Conservation (phyloP, 495 filamentous ascomycete genomes). For the Eremomyces bilateralis region DNA sequence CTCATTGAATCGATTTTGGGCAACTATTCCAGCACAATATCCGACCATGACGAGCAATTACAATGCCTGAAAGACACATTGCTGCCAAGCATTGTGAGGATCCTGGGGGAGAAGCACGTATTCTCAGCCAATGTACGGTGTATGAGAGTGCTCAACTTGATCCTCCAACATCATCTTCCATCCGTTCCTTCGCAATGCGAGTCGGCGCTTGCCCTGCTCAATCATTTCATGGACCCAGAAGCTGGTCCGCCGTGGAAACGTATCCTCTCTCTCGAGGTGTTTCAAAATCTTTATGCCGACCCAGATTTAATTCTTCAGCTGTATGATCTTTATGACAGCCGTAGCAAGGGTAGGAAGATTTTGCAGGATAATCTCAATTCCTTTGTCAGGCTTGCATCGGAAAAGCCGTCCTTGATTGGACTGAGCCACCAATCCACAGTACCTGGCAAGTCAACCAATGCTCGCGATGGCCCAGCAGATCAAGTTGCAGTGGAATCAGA, state of each 20-base stretch:
- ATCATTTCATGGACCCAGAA: constrained; percentile 74
- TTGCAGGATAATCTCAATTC: constrained; percentile 60
- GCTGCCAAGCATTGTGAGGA: constrained; percentile 61
- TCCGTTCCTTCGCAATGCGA: constrained; percentile 63
- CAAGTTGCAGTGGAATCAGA: constrained; percentile 60
- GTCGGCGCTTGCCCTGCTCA: constrained; percentile 63
- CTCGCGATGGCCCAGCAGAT: constrained; percentile 33
- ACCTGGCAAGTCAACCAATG: constrained; percentile 28
- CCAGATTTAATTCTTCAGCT: constrained; percentile 55
- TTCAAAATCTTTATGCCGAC: constrained; percentile 65
- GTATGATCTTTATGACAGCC: constrained; percentile 56
- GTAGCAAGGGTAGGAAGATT: constrained; percentile 50
- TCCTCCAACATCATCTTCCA: constrained; percentile 54
- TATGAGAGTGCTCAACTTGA: constrained; percentile 55
- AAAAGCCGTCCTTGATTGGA: constrained; percentile 73
- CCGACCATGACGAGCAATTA: constrained; percentile 56
- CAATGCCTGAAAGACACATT: constrained; percentile 58
- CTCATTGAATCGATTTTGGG: constrained; percentile 74
- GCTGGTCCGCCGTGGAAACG: constrained; percentile 59
- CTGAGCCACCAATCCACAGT: constrained; percentile 68
- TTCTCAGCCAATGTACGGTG: constrained; percentile 73
- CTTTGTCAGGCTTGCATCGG: constrained; percentile 72
- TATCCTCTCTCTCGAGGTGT: constrained; percentile 74
- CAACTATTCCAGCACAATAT: constrained; percentile 64
- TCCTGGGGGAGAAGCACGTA: constrained; percentile 51